phyloP scores from a whole-genome alignment of 257 asterid species.

The Solanum ossicruentum region DNA sequence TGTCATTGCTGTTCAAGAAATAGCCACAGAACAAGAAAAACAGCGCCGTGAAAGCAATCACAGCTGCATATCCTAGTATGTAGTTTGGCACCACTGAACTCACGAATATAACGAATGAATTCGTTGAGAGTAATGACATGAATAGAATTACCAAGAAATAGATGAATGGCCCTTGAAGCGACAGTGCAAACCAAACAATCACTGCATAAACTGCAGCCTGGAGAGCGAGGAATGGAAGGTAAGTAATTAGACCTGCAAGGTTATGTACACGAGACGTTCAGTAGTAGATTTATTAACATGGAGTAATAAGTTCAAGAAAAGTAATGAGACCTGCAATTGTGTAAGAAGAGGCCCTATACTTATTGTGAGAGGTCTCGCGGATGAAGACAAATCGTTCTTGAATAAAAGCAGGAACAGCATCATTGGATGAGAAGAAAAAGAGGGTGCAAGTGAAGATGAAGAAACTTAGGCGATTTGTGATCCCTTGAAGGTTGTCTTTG shows the following conservation, averaged over 20 bases:
- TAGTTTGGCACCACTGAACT: conserved; percentile 81
- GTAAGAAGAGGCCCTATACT: conserved; percentile 84
- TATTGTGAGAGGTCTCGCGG: conserved; percentile 75
- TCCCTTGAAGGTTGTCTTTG: conserved; percentile 29
- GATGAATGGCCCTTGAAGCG: conserved; percentile 30
- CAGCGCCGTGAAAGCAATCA: conserved; percentile 76
- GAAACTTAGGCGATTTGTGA: conserved; percentile 67
- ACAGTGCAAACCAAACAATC: conserved; percentile 63
- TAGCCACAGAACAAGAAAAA: conserved; percentile 79
- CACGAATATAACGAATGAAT: conserved; percentile 70
- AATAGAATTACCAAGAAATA: conserved; percentile 59
- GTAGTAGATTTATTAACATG: not conserved
- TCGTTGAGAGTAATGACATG: conserved; percentile 56
- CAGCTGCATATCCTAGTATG: conserved; percentile 83
- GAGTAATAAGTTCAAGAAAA: not conserved
- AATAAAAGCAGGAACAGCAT: conserved; percentile 88
- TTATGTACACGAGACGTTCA: not conserved
- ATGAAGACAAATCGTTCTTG: conserved; percentile 75
- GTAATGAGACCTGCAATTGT: conserved; percentile 73
- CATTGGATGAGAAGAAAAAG: conserved; percentile 80
- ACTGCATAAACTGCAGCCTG: conserved; percentile 58
- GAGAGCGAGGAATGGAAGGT: conserved; percentile 65
- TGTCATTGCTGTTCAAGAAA: conserved; percentile 35
- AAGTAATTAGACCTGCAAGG: conserved; percentile 61
- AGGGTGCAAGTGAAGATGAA: conserved; percentile 75